phyloP scores from a whole-genome alignment of 208 protist species.

The Trypanosoma scelopori region DNA sequence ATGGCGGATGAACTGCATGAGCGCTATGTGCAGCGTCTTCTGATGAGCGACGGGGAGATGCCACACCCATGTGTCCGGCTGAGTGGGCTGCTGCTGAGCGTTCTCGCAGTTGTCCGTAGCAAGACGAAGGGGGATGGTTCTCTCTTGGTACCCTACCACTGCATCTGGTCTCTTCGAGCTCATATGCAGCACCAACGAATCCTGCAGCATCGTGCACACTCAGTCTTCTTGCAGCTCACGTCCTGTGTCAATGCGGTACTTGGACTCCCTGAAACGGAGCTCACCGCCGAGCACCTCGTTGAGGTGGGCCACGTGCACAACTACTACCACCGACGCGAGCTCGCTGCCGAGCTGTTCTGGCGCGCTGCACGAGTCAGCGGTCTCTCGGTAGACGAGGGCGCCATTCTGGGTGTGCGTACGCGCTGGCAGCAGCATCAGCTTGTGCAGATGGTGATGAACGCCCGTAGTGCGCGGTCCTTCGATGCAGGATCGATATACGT shows the following conservation, averaged over 20 bases:
- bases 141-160: constrained; percentile 44
- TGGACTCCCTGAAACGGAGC: constrained; percentile 37
- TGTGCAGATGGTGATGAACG: constrained; percentile 84
- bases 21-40: constrained; percentile 66
- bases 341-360: constrained; percentile 67
- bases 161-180: constrained; percentile 68
- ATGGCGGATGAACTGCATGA: constrained; percentile 38
- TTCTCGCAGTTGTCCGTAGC: constrained; percentile 50
- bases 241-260: constrained; percentile 71
- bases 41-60: constrained; percentile 89
- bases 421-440: constrained; percentile 88
- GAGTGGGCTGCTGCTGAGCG: constrained; percentile 60
- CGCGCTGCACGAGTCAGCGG: constrained; percentile 63
- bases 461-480: constrained; percentile 35
- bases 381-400: constrained; percentile 66
- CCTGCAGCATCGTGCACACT: constrained; percentile 72
- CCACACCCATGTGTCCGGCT: constrained; percentile 59
- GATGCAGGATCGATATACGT: constrained; percentile 28
- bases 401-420: constrained; percentile 88
- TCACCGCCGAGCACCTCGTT: constrained; percentile 65
- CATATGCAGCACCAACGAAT: constrained; percentile 82
- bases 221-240: constrained; percentile 60
- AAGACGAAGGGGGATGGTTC: background rate
- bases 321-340: constrained; percentile 85
- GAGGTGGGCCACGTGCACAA: constrained; percentile 84